A percentile compares a stretch with the other conserved stretches of the same genome.
phyloP scores from a whole-genome alignment of 192 early-diverging fungal genomes.

The Linnemannia hyalina region DNA sequence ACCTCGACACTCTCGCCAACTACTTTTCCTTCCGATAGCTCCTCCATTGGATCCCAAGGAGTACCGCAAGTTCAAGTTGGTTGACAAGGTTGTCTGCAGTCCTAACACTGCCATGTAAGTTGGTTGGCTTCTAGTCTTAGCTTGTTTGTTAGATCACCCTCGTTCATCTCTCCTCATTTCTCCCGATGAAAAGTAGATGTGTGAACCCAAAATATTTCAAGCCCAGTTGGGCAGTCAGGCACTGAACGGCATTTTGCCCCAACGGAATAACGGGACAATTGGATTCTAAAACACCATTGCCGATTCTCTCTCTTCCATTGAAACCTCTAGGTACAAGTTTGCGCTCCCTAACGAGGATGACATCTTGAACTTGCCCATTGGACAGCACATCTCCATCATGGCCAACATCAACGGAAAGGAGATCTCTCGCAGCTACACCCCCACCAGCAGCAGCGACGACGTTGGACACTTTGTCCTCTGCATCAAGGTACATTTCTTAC shows the following conservation, averaged over 20 bases:
- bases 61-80: constrained; percentile 83
- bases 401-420: constrained; percentile 87
- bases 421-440: constrained; percentile 91
- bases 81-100: constrained; percentile 81
- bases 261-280: constrained; percentile 3
- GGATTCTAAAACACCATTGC: not conserved
- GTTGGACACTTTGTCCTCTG: constrained; percentile 91
- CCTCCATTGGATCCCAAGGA: constrained; percentile 76
- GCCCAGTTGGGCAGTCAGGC: not conserved
- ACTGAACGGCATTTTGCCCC: not conserved
- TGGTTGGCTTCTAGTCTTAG: not conserved
- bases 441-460: constrained; percentile 87
- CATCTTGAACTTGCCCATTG: constrained; percentile 90
- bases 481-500: constrained; percentile 77
- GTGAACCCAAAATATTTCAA: not conserved
- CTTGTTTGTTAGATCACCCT: not conserved
- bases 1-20: not conserved
- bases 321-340: constrained; percentile 81
- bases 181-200: constrained; percentile 10
- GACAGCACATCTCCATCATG: constrained; percentile 93
- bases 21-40: constrained; percentile 22
- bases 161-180: not conserved
- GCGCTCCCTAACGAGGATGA: constrained; percentile 76
- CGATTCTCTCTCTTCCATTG: not conserved
- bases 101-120: constrained; percentile 90